Evolutionary conservation across 352 stramenopile species (phyloP), one percentile per base, ranked within the genome.

Genomic region (Aphanomyces astaci): DNA sequence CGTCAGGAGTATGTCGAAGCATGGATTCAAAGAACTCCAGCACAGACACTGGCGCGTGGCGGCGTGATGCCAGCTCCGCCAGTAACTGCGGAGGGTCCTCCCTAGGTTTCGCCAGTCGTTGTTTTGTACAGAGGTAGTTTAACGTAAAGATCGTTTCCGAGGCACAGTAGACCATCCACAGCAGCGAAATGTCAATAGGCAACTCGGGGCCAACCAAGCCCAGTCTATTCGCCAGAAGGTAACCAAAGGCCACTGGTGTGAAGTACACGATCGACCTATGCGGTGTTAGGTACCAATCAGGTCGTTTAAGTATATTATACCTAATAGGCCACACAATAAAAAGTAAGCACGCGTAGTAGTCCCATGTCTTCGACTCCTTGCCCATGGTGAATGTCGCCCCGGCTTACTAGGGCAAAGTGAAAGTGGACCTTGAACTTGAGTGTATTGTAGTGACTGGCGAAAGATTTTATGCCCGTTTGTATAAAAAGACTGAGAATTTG

Each of bases 141-240:
- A 59, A n/a, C 0, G 51, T 59, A 25, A 59, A 59, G 51, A 59
- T 19, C 27, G 51, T 39, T 59, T 59, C 51, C 2, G 51, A 59
- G 19, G 51, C 51, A 28, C 51, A 59, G 51, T 59, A 59, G 24
- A 59, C 19, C 1, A 59, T 2, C 9, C 22, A 10, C 17, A 28
- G 22, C 51, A 39, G 22, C 19, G 24, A 9, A 32, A n/a, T 11
- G 22, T 15, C 15, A n/a, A 10, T 17, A 39, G 22, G 19, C 5
- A 59, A 25, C 7, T 19, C 19, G 19, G n/a, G 15, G 11, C 51
- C 51, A 9, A 30, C 15, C 25, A 30, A 28, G 15, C 30, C 19
- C 22, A 59, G n/a, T 32, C 33, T 19, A 28, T 59, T 59, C 51
- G 33, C 1, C 19, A 25, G 15, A 25, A 59, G 51, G n/a, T 36